A percentile compares a stretch with the other conserved stretches of the same genome.
These are phyloP conservation scores for Cytospora schulzeri DNA, from an alignment of 2,329 filamentous ascomycete species.

Conservation along the genomic window DNA sequence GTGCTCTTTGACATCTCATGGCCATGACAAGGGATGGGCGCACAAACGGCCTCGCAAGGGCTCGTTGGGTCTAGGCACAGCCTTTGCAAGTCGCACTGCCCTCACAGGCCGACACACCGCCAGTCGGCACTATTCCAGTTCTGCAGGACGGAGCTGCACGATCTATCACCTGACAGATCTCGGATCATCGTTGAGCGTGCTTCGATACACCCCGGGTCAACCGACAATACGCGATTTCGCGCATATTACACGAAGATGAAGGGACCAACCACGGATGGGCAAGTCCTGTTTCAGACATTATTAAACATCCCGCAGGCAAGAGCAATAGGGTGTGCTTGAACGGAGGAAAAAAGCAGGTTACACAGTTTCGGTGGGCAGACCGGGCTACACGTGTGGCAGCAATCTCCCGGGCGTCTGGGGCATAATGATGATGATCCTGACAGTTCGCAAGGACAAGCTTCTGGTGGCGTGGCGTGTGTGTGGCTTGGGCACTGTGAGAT, in stretches of 20 bases:
- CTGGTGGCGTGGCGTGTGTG: not conserved
- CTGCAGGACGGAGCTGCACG: not conserved
- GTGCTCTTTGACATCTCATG: not conserved
- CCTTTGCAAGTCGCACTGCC: not conserved
- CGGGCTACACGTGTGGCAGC: not conserved
- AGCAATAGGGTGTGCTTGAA: not conserved
- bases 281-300: slow-evolving; percentile 6
- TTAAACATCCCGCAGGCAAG: not conserved
- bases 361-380: not conserved
- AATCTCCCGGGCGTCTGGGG: not conserved
- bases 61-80: slow-evolving; percentile 8
- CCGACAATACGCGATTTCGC: not conserved
- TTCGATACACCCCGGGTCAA: slow-evolving; percentile 1
- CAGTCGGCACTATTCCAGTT: not conserved
- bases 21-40: not conserved
- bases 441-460: not conserved
- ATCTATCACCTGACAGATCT: slow-evolving; percentile 14
- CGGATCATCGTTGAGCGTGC: not conserved
- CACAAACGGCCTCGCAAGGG: slow-evolving; percentile 4
- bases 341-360: not conserved
- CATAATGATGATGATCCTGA: not conserved
- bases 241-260: not conserved
- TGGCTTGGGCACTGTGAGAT: not conserved
- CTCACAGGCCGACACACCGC: no score
- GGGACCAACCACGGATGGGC: not conserved